Evolutionary conservation across 805 yeast species (phyloP).

Genomic region (Hanseniaspora guilliermondii): DNA sequence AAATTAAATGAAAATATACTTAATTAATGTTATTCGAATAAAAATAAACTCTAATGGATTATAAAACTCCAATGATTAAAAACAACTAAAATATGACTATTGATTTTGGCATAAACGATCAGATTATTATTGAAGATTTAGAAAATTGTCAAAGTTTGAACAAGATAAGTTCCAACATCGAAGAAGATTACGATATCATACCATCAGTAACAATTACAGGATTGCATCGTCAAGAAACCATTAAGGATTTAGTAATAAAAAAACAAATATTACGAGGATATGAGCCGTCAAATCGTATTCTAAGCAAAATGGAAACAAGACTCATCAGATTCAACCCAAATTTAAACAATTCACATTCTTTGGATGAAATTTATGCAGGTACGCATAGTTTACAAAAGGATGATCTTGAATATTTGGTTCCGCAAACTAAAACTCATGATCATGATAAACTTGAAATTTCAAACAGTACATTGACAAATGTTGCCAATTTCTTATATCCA

Average conservation of each 20-base stretch:
- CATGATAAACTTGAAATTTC: not conserved
- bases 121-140: not conserved
- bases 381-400: constrained; percentile 3
- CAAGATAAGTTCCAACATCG: not conserved
- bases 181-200: not conserved
- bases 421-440: not conserved
- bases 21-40: too few relatives aligned
- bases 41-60: too few relatives aligned
- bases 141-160: not conserved
- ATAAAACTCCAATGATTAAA: not conserved
- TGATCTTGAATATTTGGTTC: not conserved
- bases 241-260: not conserved
- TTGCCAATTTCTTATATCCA: not conserved
- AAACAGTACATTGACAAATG: not conserved
- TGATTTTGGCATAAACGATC: not conserved
- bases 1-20: not conserved
- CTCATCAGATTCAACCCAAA: constrained; percentile 1
- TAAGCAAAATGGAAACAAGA: constrained; percentile 2
- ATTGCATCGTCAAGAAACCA: not conserved
- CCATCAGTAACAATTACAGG: not conserved
- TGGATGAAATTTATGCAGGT: not conserved
- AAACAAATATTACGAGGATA: constrained; percentile 1
- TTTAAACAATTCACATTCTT: not conserved
- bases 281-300: not conserved
- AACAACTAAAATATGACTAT: not conserved